Conservation (phyloP, 2,329 filamentous ascomycete species). For the Claviceps arundinis region DNA sequence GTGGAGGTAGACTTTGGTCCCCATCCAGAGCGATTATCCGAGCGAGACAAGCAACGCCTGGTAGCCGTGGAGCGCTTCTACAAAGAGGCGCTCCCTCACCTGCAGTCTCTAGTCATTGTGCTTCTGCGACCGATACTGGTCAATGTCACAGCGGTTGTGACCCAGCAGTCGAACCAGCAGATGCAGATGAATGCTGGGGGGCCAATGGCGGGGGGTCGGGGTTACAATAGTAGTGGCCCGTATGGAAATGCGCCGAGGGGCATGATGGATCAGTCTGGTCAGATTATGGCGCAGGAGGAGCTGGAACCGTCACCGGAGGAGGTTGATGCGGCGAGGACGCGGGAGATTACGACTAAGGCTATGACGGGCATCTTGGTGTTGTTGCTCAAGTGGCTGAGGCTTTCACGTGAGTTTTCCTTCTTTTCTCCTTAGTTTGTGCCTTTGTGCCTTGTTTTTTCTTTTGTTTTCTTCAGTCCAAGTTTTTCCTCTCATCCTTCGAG, state of each 20-base stretch:
- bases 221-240: conserved; percentile 18
- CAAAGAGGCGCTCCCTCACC: conserved; percentile 60
- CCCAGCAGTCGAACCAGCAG: conserved; percentile 37
- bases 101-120: conserved; percentile 89
- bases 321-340: conserved; percentile 63
- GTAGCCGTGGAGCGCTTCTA: conserved; percentile 73
- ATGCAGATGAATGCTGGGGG: conserved; percentile 23
- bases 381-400: conserved; percentile 91
- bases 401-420: conserved; percentile 58
- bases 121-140: conserved; percentile 76
- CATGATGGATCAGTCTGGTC: conserved; percentile 19
- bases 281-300: conserved; percentile 22
- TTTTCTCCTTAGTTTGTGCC: background rate
- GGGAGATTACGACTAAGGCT: conserved; percentile 84
- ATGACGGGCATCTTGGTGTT: conserved; percentile 79
- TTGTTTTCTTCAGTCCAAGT: background rate
- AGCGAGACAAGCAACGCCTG: conserved; percentile 50
- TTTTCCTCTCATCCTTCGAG: background rate
- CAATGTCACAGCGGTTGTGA: conserved; percentile 75
- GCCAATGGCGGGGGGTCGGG: conserved; percentile 12
- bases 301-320: conserved; percentile 55
- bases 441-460: background rate
- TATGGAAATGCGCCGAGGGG: conserved; percentile 18
- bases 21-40: conserved; percentile 30
- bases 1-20: conserved; percentile 32